Conservation (phyloP, 257 asterid genomes). For the Prunella vulgaris region DNA sequence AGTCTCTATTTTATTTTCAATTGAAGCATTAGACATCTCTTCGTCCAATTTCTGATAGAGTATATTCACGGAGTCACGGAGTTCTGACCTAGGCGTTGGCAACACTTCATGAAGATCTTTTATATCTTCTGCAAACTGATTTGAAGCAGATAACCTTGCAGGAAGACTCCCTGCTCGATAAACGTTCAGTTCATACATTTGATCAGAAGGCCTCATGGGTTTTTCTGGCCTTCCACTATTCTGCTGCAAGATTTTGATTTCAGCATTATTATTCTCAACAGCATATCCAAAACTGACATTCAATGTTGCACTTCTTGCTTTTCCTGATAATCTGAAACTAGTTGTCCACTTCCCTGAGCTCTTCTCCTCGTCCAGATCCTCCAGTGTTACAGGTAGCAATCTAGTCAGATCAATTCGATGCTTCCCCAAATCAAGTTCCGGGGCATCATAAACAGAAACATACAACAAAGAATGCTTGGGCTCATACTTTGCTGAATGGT, state of each 20-base stretch:
- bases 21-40: conserved; percentile 33
- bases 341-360: conserved; percentile 92
- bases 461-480: conserved; percentile 74
- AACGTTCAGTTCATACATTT: conserved; percentile 29
- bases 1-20: conserved; percentile 31
- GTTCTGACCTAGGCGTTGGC: conserved; percentile 44
- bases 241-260: conserved; percentile 17
- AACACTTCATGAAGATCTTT: conserved; percentile 87
- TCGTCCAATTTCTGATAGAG: conserved; percentile 71
- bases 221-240: too few relatives aligned
- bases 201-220: conserved; percentile 31
- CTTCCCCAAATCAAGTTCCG: conserved; percentile 87
- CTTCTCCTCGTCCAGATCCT: conserved; percentile 86
- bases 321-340: conserved; percentile 80
- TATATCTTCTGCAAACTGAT: conserved; percentile 43
- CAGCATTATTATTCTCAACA: conserved; percentile 38
- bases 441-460: conserved; percentile 59
- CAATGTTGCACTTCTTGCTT: conserved; percentile 72
- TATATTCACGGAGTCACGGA: conserved; percentile 58
- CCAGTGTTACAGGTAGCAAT: conserved; percentile 85
- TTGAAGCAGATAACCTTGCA: conserved; percentile 33
- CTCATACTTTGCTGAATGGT: conserved; percentile 83
- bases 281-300: conserved; percentile 77
- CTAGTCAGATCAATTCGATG: conserved; percentile 83
- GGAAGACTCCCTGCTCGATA: conserved; percentile 59